Evolutionary conservation across 345 rosid genomes (phyloP).

Genomic region (Chamaenerion angustifolium): DNA sequence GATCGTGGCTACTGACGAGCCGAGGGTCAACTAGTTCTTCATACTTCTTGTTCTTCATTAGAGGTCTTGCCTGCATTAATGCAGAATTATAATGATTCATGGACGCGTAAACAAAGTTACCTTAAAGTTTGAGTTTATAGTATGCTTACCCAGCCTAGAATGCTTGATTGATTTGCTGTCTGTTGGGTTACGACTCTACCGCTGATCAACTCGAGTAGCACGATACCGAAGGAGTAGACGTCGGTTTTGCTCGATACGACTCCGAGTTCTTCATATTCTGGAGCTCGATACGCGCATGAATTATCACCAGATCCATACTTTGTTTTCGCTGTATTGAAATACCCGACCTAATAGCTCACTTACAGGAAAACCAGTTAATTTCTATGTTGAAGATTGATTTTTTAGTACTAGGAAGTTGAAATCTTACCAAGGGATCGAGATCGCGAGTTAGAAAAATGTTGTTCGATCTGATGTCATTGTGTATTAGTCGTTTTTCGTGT

Average conservation of each 20-base stretch:
- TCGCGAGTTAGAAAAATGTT: slow-evolving; percentile 25
- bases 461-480: slow-evolving; percentile 15
- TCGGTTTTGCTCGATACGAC: slow-evolving; percentile 16
- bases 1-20: slow-evolving; percentile 12
- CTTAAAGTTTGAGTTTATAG: too few relatives aligned
- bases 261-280: slow-evolving; percentile 18
- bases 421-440: slow-evolving; percentile 22
- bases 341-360: slow-evolving; percentile 14
- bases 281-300: slow-evolving; percentile 12
- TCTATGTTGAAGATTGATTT: too few relatives aligned
- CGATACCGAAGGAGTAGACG: slow-evolving; percentile 23
- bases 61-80: slow-evolving; percentile 20
- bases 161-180: slow-evolving; percentile 6
- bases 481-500: slow-evolving; percentile 22
- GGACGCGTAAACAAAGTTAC: too few relatives aligned
- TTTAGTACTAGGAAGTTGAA: too few relatives aligned
- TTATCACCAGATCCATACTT: slow-evolving; percentile 1
- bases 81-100: too few relatives aligned
- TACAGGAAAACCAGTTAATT: neutral
- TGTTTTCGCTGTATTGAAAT: slow-evolving; percentile 10
- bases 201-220: slow-evolving; percentile 28
- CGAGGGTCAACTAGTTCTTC: slow-evolving; percentile 15
- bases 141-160: slow-evolving; percentile 24
- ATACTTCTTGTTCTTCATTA: slow-evolving; percentile 16
- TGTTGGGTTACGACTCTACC: slow-evolving; percentile 13